A percentile compares a stretch with the other conserved stretches of the same genome.
These are phyloP conservation scores for Termitomyces bulborhizus DNA, from an alignment of 768 basidiomycete species.

Conservation along the genomic window DNA sequence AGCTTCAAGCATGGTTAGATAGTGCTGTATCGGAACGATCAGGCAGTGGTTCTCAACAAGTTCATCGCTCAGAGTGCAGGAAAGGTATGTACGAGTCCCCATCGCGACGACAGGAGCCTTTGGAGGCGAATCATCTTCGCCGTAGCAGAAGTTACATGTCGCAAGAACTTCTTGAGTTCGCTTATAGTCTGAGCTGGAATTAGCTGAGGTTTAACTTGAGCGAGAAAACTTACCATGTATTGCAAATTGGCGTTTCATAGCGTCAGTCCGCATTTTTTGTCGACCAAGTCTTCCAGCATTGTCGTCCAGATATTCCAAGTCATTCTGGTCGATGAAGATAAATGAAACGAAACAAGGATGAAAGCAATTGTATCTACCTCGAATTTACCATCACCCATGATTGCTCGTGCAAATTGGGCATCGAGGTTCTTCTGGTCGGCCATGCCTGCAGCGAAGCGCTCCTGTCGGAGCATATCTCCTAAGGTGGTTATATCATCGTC, in stretches of 20 bases:
- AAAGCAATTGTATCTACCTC: slow-evolving; percentile 39
- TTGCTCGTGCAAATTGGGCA: slow-evolving; percentile 80
- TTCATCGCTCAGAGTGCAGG: slow-evolving; percentile 83
- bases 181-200: slow-evolving; percentile 71
- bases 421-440: slow-evolving; percentile 91
- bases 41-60: slow-evolving; percentile 89
- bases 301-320: slow-evolving; percentile 94
- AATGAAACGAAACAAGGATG: background rate
- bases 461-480: slow-evolving; percentile 90
- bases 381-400: slow-evolving; percentile 86
- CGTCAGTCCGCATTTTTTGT: slow-evolving; percentile 94
- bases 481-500: slow-evolving; percentile 86
- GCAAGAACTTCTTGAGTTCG: slow-evolving; percentile 88
- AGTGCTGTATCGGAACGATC: slow-evolving; percentile 95
- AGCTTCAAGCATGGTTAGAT: slow-evolving; percentile 83
- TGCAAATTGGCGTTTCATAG: slow-evolving; percentile 95
- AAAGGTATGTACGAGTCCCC: slow-evolving; percentile 88
- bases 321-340: slow-evolving; percentile 42
- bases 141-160: slow-evolving; percentile 82
- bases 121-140: slow-evolving; percentile 88
- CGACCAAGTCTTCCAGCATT: slow-evolving; percentile 90
- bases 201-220: background rate
- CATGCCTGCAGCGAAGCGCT: slow-evolving; percentile 83
- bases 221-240: slow-evolving; percentile 66
- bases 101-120: slow-evolving; percentile 85